phyloP scores from a whole-genome alignment of 768 basidiomycete species.

The Boletus pseudo-olivaceus region DNA sequence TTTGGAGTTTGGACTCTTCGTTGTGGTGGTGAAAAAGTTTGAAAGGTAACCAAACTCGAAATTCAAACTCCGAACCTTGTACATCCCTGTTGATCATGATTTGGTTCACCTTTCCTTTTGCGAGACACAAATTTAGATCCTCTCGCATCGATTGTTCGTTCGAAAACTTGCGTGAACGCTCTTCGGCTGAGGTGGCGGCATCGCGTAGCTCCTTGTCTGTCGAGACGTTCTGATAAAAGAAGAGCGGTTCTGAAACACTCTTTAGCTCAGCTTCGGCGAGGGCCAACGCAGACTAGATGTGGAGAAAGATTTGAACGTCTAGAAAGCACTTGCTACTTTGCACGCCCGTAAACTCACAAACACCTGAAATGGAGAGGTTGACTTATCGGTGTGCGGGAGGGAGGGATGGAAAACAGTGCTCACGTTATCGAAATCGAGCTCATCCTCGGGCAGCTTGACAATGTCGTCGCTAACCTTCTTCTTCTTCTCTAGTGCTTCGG shows the following conservation, averaged over 20 bases:
- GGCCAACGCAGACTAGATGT: conserved; percentile 53
- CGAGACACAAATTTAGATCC: conserved; percentile 54
- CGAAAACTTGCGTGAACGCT: conserved; percentile 58
- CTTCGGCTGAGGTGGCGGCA: conserved; percentile 70
- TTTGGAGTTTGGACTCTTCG: not conserved
- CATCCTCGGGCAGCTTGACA: conserved; percentile 51
- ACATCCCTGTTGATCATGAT: no score
- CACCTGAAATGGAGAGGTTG: conserved; percentile 42
- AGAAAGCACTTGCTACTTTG: not conserved
- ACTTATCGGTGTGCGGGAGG: not conserved
- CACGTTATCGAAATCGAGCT: conserved; percentile 67
- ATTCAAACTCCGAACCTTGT: conserved; percentile 1
- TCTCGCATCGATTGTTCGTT: conserved; percentile 77
- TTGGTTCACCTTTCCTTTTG: no score
- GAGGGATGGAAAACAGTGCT: conserved; percentile 19
- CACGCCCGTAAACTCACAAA: conserved; percentile 51
- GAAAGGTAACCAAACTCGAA: no score
- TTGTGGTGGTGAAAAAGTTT: not conserved
- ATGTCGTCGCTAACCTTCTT: conserved; percentile 55
- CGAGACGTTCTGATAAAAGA: conserved; percentile 81
- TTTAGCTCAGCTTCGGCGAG: conserved; percentile 55
- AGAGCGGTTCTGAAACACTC: conserved; percentile 50
- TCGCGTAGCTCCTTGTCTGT: conserved; percentile 69
- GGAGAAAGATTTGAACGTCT: conserved; percentile 13
- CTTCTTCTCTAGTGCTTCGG: conserved; percentile 55